Base-by-base conservation (phyloP, 1,139 yeast species). In the Scheffersomyces illinoinensis region DNA sequence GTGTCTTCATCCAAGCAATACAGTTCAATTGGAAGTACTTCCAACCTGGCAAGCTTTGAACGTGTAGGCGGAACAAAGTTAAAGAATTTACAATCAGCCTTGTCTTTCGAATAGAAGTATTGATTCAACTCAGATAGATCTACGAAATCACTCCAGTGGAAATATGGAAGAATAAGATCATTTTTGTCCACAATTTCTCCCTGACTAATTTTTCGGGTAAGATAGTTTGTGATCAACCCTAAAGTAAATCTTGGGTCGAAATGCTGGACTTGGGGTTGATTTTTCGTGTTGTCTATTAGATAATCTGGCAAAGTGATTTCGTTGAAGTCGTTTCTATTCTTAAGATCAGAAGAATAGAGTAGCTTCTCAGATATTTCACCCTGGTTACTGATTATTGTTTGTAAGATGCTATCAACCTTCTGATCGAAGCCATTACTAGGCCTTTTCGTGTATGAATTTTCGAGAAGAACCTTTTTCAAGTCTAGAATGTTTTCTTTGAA, bases 101-200 rank as follows among this genome's bases (percentile, higher is more conserved):
- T 73, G 0, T 63, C 57, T 0, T 61, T 58, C 5, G 55, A 58
- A 26, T 69, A 62, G 23, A 62, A 63, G 57, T 63, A 64, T n/a
- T 64, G 57, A 53, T 75, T 66, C 20, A 78, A 63, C 5, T 53
- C 52, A 5, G 78, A 66, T 58, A 75, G 63, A 60, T 77, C 78
- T 7, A 66, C 63, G 64, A 72, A 77, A 61, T 78, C 82, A 21
- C 72, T 67, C 81, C 81, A 78, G 61, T 77, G 79, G 63, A 77
- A 78, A 50, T 62, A 64, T 0, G 79, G 74, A 8, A 75, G 52
- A 43, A 48, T 55, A 57, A 51, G 59, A 54, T 2, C 61, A 52
- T 50, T 46, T 8, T 57, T 55, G 4, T 52, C 4, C 3, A 5
- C 12, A 2, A 48, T n/a, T 19, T 48, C 24, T 7, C 47, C 43